A percentile compares a stretch with the other conserved stretches of the same genome.
These are phyloP conservation scores for Vitis rupestris DNA, from an alignment of 164 flowering plant genomes.

Conservation along the genomic window DNA sequence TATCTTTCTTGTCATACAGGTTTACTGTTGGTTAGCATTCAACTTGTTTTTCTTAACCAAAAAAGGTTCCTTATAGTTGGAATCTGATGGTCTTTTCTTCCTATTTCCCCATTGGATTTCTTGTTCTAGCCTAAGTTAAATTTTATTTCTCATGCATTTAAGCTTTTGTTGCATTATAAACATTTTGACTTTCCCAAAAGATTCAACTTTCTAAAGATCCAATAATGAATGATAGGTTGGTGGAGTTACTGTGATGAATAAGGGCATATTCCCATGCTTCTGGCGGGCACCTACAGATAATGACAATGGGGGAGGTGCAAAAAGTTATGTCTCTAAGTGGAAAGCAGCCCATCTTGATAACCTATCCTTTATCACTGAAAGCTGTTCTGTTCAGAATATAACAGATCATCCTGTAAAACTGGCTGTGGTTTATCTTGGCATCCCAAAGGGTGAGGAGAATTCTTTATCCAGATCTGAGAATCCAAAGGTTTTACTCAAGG, in stretches of 20 bases:
- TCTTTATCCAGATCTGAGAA: conserved; percentile 17
- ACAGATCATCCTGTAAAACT: conserved; percentile 50
- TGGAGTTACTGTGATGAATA: conserved; percentile 61
- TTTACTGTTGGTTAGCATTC: neutral
- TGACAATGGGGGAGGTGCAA: conserved; percentile 80
- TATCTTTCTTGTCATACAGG: neutral
- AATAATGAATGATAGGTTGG: conserved; percentile 47
- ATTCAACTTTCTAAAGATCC: neutral
- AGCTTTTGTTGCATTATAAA: neutral
- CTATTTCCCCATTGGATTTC: neutral
- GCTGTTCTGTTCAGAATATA: conserved; percentile 49
- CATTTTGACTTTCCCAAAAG: neutral
- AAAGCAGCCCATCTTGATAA: conserved; percentile 61
- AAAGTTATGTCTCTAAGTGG: conserved; percentile 78
- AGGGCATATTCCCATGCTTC: conserved; percentile 82
- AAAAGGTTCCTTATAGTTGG: too few species aligned
- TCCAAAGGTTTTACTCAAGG: conserved; percentile 35
- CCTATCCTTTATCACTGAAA: conserved; percentile 46
- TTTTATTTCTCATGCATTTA: neutral
- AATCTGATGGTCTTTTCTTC: neutral
- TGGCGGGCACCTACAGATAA: conserved; percentile 99
- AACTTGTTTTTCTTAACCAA: neutral
- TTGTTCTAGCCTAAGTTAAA: neutral
- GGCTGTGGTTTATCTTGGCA: conserved; percentile 41
- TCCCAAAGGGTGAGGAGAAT: conserved; percentile 26